phyloP scores from a whole-genome alignment of 2,329 filamentous ascomycete species.

The Lecanicillium sp. region DNA sequence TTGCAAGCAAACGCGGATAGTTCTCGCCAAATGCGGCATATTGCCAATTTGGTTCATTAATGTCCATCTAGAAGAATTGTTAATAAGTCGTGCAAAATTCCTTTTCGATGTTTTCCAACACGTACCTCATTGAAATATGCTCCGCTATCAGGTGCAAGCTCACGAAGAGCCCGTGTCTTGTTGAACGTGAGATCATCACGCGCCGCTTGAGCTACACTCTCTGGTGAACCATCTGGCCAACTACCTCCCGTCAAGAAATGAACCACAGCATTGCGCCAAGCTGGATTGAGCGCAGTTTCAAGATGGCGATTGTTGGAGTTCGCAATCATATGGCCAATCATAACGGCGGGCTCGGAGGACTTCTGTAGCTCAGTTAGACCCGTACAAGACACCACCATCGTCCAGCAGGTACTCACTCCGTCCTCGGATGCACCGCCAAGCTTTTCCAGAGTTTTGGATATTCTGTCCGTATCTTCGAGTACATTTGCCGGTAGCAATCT shows the following conservation, averaged over 20 bases:
- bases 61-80: not conserved
- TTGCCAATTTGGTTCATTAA: slow-evolving; percentile 1
- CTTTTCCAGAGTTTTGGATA: not conserved
- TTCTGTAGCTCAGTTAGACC: slow-evolving; percentile 3
- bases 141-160: slow-evolving; percentile 26
- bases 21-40: not conserved
- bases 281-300: slow-evolving; percentile 14
- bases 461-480: not conserved
- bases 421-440: not conserved
- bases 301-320: slow-evolving; percentile 11
- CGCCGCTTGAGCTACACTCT: slow-evolving; percentile 7
- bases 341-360: slow-evolving; percentile 1
- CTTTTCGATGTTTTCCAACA: not conserved
- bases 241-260: slow-evolving; percentile 9
- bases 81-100: not conserved
- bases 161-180: slow-evolving; percentile 17
- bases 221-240: slow-evolving; percentile 9
- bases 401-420: not conserved
- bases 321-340: slow-evolving; percentile 16
- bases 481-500: not conserved
- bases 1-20: not conserved
- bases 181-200: slow-evolving; percentile 16
- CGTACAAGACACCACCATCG: slow-evolving; percentile 6
- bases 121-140: slow-evolving; percentile 31
- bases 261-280: slow-evolving; percentile 13